Percentiles rank a stretch among this genome's conserved stretches.
Evolutionary conservation across 2,329 filamentous ascomycete species (phyloP).

Genomic region (Penicillium psychrosexuale): DNA sequence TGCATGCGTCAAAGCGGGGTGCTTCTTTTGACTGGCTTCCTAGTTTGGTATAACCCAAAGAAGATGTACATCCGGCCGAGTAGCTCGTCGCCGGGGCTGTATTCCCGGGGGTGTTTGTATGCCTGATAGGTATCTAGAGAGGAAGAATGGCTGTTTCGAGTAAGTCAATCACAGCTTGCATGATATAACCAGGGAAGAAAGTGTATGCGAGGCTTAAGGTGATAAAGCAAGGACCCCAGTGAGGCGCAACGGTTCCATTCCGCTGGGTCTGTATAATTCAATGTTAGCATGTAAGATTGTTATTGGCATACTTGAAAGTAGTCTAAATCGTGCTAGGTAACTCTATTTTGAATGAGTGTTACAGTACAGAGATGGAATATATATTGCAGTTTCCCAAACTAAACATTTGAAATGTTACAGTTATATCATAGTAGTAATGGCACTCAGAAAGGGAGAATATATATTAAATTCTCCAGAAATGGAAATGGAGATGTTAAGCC

Average conservation of each 20-base stretch:
- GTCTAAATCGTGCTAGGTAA: neutral
- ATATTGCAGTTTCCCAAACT: neutral
- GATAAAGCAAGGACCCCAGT: neutral
- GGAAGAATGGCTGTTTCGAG: neutral
- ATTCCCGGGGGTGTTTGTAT: neutral
- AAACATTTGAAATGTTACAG: neutral
- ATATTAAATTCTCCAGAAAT: constrained; percentile 11
- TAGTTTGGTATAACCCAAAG: neutral
- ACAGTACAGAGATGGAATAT: neutral
- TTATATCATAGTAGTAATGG: neutral
- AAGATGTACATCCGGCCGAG: neutral
- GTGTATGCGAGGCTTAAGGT: neutral
- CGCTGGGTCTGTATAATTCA: constrained; percentile 9
- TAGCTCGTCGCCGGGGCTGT: neutral
- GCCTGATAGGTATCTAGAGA: neutral
- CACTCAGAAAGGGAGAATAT: neutral
- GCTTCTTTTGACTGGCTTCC: neutral
- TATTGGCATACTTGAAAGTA: neutral
- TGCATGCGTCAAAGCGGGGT: constrained; percentile 2
- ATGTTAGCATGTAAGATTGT: neutral
- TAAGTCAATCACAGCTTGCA: neutral
- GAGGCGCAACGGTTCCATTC: constrained; percentile 25
- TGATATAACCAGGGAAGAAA: neutral
- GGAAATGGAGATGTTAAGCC: constrained; percentile 9
- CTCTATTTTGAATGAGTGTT: neutral